phyloP scores from a whole-genome alignment of 2,329 filamentous ascomycete genomes.

The Aspergillus sp. region DNA sequence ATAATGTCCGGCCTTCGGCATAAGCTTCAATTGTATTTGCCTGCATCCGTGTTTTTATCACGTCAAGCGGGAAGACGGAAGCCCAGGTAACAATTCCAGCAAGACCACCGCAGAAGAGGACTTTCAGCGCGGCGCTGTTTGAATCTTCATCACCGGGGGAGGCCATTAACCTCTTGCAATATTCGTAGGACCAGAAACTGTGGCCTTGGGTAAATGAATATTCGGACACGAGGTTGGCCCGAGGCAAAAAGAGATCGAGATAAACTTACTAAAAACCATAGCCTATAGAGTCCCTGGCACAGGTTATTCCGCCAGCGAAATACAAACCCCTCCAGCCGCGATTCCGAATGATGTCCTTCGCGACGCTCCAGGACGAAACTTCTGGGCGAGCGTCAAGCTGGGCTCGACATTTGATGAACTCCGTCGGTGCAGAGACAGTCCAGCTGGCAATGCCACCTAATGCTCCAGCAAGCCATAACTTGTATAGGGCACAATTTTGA shows the following conservation, averaged over 20 bases:
- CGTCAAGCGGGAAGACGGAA: conserved; percentile 86
- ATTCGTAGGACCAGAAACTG: conserved; percentile 85
- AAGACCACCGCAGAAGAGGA: conserved; percentile 79
- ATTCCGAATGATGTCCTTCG: conserved; percentile 58
- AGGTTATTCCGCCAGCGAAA: conserved; percentile 77
- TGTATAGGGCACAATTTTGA: conserved; percentile 54
- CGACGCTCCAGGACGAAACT: conserved; percentile 63
- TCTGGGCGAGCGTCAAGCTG: conserved; percentile 59
- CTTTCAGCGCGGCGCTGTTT: conserved; percentile 57
- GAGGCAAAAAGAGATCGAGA: conserved; percentile 6
- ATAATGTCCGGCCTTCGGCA: conserved; percentile 25
- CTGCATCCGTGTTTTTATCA: conserved; percentile 91
- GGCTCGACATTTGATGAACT: conserved; percentile 85
- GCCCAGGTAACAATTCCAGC: conserved; percentile 88
- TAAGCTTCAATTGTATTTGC: conserved; percentile 54
- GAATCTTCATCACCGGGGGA: conserved; percentile 45
- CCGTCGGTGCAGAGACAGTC: conserved; percentile 81
- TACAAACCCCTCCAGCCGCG: conserved; percentile 72
- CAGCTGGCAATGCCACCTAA: conserved; percentile 81
- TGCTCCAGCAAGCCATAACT: conserved; percentile 77
- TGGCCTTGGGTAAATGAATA: conserved; percentile 8
- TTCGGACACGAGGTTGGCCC: neutral
- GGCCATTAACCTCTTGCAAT: conserved; percentile 62
- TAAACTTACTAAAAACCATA: conserved; percentile 81
- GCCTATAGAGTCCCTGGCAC: conserved; percentile 80